Conservation (phyloP, 805 yeast species). For the Pichia manshurica region DNA sequence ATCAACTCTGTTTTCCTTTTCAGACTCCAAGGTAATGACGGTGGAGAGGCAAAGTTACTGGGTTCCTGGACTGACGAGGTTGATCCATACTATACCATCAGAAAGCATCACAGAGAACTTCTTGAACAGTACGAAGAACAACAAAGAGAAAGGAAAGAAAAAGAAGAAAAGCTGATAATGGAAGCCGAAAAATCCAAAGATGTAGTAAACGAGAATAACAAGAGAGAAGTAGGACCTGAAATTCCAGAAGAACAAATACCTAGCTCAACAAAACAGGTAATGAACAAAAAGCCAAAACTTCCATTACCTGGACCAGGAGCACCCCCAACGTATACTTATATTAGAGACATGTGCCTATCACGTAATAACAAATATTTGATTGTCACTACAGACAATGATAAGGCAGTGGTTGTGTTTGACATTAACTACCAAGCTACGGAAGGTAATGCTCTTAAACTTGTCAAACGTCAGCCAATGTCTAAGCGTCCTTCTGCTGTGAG, state of each 20-base stretch:
- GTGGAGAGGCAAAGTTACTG: constrained; percentile 36
- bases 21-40: constrained; percentile 23
- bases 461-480: constrained; percentile 74
- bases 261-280: constrained; percentile 27
- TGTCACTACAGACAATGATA: constrained; percentile 77
- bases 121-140: constrained; percentile 28
- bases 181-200: constrained; percentile 22
- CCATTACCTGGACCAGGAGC: constrained; percentile 67
- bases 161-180: constrained; percentile 9
- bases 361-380: constrained; percentile 50
- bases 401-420: constrained; percentile 64
- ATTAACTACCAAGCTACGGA: constrained; percentile 29
- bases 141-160: constrained; percentile 25
- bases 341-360: constrained; percentile 55
- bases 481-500: constrained; percentile 89
- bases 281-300: constrained; percentile 40
- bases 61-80: constrained; percentile 62
- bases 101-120: constrained; percentile 43
- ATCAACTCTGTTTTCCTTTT: constrained; percentile 57
- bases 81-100: constrained; percentile 40
- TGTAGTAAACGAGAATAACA: constrained; percentile 12
- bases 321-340: constrained; percentile 59
- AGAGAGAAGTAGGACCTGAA: constrained; percentile 5
- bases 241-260: constrained; percentile 16
- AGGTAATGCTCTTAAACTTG: constrained; percentile 38